phyloP scores from a whole-genome alignment of 1,139 yeast species.

The Candida tunisiensis region DNA sequence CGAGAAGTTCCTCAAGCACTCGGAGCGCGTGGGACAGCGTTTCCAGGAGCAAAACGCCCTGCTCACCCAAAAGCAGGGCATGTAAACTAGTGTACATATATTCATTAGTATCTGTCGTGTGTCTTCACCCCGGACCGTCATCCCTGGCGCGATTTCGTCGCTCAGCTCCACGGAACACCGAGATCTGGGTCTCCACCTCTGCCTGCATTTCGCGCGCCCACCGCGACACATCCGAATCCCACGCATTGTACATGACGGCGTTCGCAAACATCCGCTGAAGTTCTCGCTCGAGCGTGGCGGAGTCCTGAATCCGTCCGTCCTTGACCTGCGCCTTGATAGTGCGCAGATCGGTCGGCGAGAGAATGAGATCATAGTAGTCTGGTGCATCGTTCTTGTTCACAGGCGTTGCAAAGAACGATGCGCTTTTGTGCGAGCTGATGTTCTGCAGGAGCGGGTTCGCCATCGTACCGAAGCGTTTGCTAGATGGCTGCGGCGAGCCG shows the following conservation, averaged over 20 bases:
- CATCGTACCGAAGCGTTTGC: conserved; percentile 14
- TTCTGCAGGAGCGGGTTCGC: conserved; percentile 38
- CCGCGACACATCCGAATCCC: conserved; percentile 41
- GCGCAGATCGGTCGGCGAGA: conserved; percentile 53
- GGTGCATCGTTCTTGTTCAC: conserved; percentile 56
- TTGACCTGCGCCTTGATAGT: conserved; percentile 41
- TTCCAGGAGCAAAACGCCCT: conserved; percentile 83
- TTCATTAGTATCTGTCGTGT: neutral
- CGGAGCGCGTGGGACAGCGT: conserved; percentile 96
- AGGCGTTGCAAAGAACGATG: conserved; percentile 59
- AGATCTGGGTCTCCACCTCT: conserved; percentile 19
- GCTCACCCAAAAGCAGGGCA: conserved; percentile 12
- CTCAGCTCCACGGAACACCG: conserved; percentile 12
- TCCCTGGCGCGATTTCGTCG: neutral
- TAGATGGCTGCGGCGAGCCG: conserved; percentile 6
- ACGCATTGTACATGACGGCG: conserved; percentile 65
- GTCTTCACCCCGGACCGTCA: neutral
- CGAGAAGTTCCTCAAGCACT: conserved; percentile 94
- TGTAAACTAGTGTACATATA: conserved; percentile 1
- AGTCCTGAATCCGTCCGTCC: conserved; percentile 34
- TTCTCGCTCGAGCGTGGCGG: conserved; percentile 44
- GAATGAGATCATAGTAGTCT: conserved; percentile 42
- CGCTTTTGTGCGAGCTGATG: conserved; percentile 53
- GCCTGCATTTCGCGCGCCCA: conserved; percentile 49
- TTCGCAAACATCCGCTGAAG: conserved; percentile 68